phyloP scores from a whole-genome alignment of 192 early-diverging fungal genomes.

The Dimargaris xerosporica region DNA sequence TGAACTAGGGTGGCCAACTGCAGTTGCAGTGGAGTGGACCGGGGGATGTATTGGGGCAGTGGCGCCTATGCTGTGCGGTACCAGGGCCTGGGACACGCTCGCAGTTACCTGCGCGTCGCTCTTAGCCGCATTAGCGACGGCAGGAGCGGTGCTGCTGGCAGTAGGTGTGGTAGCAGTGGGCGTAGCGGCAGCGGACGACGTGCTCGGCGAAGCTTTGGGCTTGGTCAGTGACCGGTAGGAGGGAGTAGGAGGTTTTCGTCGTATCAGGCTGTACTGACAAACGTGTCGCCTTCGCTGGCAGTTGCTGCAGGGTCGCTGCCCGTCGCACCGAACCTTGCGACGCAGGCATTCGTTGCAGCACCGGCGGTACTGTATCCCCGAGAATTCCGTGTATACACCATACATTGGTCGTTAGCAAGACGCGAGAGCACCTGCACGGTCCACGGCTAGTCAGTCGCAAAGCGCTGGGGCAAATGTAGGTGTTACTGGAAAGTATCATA shows the following conservation, averaged over 20 bases:
- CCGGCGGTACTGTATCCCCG: slow-evolving; percentile 1
- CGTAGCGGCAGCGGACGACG: background rate
- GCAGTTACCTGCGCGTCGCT: background rate
- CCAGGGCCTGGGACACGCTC: background rate
- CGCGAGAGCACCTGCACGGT: no score
- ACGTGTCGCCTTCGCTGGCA: background rate
- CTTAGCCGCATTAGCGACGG: background rate
- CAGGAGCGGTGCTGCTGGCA: background rate
- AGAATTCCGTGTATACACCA: slow-evolving; percentile 3
- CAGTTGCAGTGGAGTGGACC: no score
- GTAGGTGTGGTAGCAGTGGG: background rate
- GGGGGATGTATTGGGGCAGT: background rate
- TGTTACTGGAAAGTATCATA: no score
- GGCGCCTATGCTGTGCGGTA: background rate
- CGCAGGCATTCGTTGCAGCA: slow-evolving; percentile 8
- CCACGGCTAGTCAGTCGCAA: no score
- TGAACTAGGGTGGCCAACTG: no score
- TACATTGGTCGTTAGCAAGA: no score
- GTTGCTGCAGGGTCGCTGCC: slow-evolving; percentile 3
- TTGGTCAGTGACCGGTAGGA: slow-evolving; percentile 5
- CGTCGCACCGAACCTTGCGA: slow-evolving; percentile 2
- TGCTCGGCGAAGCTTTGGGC: background rate
- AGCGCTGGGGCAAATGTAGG: no score
- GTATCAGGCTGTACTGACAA: slow-evolving; percentile 6
- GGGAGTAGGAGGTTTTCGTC: slow-evolving; percentile 1